Conservation (phyloP, 345 rosid species). For the Arabidopsis thaliana region TAIR10.1 NC_003071.7:13165501-13166000, state of each 20-base stretch:
- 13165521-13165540: slow-evolving; percentile 45
- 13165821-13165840: not conserved
- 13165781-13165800: slow-evolving; percentile 12
- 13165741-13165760: slow-evolving; percentile 25
- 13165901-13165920: slow-evolving; percentile 43
- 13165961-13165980: slow-evolving; percentile 6
- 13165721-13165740: slow-evolving; percentile 19
- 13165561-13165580: slow-evolving; percentile 28
- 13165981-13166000: not conserved
- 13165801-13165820: not conserved
- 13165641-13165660: slow-evolving; percentile 37
- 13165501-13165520: slow-evolving; percentile 39
- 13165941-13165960: slow-evolving; percentile 26
- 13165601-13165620: slow-evolving; percentile 47
- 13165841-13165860: not conserved
- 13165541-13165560: slow-evolving; percentile 46
- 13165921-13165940: slow-evolving; percentile 38
- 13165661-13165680: not conserved
- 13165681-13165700: slow-evolving; percentile 21
- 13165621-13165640: slow-evolving; percentile 39
- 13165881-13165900: slow-evolving; percentile 46
- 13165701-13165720: slow-evolving; percentile 25
- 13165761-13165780: slow-evolving; percentile 11
- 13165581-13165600: slow-evolving; percentile 42
- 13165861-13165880: slow-evolving; percentile 28